Conservation (phyloP, 148 eudicot genomes). For the Fagopyrum homotropicum region DNA sequence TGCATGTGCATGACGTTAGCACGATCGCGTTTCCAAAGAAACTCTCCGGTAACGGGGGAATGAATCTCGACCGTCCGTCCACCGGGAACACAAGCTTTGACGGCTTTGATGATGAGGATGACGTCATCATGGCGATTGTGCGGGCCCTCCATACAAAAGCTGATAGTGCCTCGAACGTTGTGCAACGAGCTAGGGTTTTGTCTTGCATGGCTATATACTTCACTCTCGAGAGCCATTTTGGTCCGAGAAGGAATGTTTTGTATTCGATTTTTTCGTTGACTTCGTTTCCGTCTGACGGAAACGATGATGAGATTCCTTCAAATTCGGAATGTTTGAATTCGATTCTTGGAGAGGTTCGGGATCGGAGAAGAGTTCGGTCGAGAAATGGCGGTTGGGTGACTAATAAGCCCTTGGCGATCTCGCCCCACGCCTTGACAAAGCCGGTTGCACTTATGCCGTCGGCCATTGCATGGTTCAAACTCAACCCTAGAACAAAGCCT, state of each 20-base stretch:
- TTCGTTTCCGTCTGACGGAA: background rate
- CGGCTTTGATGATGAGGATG: slow-evolving; percentile 12
- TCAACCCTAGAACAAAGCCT: slow-evolving; percentile 39
- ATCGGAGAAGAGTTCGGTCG: slow-evolving; percentile 31
- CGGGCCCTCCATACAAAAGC: slow-evolving; percentile 50
- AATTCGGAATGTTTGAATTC: slow-evolving; percentile 40
- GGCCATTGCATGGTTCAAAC: slow-evolving; percentile 41
- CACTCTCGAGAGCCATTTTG: slow-evolving; percentile 25
- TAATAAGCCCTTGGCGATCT: slow-evolving; percentile 42
- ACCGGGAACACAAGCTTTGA: slow-evolving; percentile 46
- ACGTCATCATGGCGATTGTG: slow-evolving; percentile 20
- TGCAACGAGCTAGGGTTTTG: slow-evolving; percentile 26
- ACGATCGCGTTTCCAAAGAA: slow-evolving; percentile 48
- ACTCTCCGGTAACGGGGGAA: slow-evolving; percentile 40
- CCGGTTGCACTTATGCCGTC: slow-evolving; percentile 47
- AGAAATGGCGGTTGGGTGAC: slow-evolving; percentile 30
- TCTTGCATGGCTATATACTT: slow-evolving; percentile 38
- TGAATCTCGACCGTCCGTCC: slow-evolving; percentile 36
- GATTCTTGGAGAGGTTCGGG: slow-evolving; percentile 37
- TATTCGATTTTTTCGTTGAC: slow-evolving; percentile 22
- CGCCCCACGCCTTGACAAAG: slow-evolving; percentile 53
- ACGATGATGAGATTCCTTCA: slow-evolving; percentile 19
- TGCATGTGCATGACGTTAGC: slow-evolving; percentile 29
- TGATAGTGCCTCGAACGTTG: slow-evolving; percentile 44
- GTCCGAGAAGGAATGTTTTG: slow-evolving; percentile 31